A percentile compares a stretch with the other conserved stretches of the same genome.
Conservation (phyloP, 306 rosid genomes). For the Acacia acuminata region DNA sequence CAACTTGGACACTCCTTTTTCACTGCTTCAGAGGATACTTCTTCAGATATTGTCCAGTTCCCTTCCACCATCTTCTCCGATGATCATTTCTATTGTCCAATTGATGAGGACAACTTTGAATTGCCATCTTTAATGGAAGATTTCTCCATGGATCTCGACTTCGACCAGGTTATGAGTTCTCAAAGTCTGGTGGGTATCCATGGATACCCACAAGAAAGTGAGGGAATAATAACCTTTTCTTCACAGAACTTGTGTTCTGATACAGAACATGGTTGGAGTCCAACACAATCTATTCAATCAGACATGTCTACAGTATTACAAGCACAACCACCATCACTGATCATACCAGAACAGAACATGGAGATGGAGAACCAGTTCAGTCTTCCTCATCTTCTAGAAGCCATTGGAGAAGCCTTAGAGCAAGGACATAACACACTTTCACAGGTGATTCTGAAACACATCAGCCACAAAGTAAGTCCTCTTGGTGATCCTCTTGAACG, state of each 20-base stretch:
- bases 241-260: conserved; percentile 29
- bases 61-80: conserved; percentile 22
- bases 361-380: conserved; percentile 45
- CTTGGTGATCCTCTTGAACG: conserved; percentile 53
- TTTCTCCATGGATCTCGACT: conserved; percentile 41
- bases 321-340: conserved; percentile 29
- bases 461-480: conserved; percentile 52
- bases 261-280: conserved; percentile 51
- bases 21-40: conserved; percentile 31
- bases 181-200: conserved; percentile 20
- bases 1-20: conserved; percentile 35
- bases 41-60: background rate
- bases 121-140: conserved; percentile 40
- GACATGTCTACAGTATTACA: conserved; percentile 35
- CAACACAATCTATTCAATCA: conserved; percentile 44
- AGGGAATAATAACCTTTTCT: conserved; percentile 38
- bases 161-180: conserved; percentile 19
- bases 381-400: conserved; percentile 52
- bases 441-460: conserved; percentile 44
- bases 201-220: conserved; percentile 41
- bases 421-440: conserved; percentile 42
- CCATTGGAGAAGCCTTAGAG: conserved; percentile 53
- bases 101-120: conserved; percentile 39
- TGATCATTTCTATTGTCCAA: conserved; percentile 28
- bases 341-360: conserved; percentile 46